Conservation (phyloP, 2,329 filamentous ascomycete species). For the Fusarium heterosporum region DNA sequence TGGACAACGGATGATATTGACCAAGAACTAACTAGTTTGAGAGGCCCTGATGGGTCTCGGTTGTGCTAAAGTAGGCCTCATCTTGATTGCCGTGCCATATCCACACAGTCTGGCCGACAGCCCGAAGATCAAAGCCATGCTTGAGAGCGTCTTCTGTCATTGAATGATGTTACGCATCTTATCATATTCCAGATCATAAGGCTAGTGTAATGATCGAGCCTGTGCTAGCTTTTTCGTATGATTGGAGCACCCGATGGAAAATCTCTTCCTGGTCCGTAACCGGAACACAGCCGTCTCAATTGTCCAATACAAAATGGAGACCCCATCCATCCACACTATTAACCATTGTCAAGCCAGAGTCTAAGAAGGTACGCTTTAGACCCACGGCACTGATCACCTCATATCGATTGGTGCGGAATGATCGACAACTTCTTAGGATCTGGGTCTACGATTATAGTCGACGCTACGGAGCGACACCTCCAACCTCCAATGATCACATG, state of each 20-base stretch:
- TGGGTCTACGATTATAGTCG: constrained; percentile 7
- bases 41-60: constrained; percentile 20
- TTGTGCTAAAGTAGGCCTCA: constrained; percentile 26
- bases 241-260: not conserved
- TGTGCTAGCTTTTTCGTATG: not conserved
- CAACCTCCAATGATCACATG: not conserved
- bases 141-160: constrained; percentile 6
- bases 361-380: constrained; percentile 6
- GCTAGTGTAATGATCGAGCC: no score
- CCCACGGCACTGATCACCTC: constrained; percentile 43
- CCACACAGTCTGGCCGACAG: constrained; percentile 21
- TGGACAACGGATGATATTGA: constrained; percentile 26
- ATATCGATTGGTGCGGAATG: constrained; percentile 42
- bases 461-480: not conserved
- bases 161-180: no score
- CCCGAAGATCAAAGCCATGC: constrained; percentile 14
- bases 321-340: constrained; percentile 30
- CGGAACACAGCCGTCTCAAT: constrained; percentile 20
- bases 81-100: constrained; percentile 2
- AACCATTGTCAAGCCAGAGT: constrained; percentile 4
- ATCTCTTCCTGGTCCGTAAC: not conserved
- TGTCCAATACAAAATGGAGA: constrained; percentile 9
- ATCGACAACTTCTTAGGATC: not conserved
- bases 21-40: constrained; percentile 30
- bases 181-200: no score